Evolutionary conservation across 306 rosid genomes (phyloP).

Genomic region (Gillenia trifoliata): DNA sequence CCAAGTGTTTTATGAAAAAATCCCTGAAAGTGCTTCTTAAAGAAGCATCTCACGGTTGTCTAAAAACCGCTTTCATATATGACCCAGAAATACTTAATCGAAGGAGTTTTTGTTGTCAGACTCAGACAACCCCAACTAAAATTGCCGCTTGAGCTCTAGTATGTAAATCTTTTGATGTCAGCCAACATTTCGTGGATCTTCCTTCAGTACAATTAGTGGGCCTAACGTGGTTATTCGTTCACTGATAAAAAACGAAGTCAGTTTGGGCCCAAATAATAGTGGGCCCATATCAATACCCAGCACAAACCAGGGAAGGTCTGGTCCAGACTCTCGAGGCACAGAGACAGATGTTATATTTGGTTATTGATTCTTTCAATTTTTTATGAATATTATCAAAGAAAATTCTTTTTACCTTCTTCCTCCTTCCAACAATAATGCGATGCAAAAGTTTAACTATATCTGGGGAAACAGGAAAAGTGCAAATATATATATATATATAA

Average conservation of each 20-base stretch:
- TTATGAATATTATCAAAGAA: not conserved
- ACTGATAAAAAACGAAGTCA: not conserved
- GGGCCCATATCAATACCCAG: not conserved
- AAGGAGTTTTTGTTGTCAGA: not conserved
- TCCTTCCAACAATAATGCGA: not conserved
- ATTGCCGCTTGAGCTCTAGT: no score
- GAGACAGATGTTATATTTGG: not conserved
- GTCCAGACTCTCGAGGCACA: not conserved
- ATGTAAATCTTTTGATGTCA: no score
- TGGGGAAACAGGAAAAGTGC: not conserved
- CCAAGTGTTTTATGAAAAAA: not conserved
- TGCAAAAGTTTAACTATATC: no score
- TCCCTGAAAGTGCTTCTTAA: no score
- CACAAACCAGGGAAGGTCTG: not conserved
- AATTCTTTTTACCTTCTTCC: not conserved
- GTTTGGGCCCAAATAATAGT: not conserved
- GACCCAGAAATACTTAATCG: no score
- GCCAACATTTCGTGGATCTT: no score
- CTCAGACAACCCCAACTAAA: no score
- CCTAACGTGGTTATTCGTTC: no score
- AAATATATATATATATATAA: no score
- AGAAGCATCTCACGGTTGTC: no score
- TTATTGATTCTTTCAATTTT: not conserved
- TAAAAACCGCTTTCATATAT: no score
- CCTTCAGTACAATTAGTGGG: not conserved